Base-by-base conservation (phyloP, 2,329 filamentous ascomycete species). In the Byssothecium circinans region DNA sequence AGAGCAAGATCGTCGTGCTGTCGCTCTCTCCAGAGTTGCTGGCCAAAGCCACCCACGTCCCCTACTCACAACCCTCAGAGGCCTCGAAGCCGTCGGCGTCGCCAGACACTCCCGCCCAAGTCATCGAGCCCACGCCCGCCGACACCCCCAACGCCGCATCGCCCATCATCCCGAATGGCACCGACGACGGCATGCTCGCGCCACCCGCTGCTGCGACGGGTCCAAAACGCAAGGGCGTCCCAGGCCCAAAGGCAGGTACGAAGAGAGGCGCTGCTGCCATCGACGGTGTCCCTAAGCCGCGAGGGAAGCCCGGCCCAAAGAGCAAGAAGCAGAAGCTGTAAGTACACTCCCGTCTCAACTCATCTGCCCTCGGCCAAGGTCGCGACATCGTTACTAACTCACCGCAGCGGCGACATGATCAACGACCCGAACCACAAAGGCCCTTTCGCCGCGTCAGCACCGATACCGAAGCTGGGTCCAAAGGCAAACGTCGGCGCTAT, bases 401-500 rank as follows among this genome's bases (percentile, higher is more conserved):
- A 18, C 38, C 23, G 18, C 50, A 68, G 66, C 11, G 83, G 86
- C 59, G 79, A 82, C 58, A 63, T 66, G 49, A 76, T 76, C 64
- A 74, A 76, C 58, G 65, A 72, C 52, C 65, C 68, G 19, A 65
- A 67, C 56, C 60, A 52, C 45, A 72, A 72, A 46, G 61, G 58
- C 12, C 59, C 79, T 60, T 73, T 77, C 39, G 60, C 67, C 49
- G 65, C 69, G 52, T 61, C 65, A n/a, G 66, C 70, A 18, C 73
- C 77, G 36, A 77, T 79, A 41, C 89, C 92, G 74, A 95, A 95
- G 71, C 86, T 97, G 20, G 92, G 92, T 3, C 94, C 94, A 58
- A 97, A 96, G 73, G 92, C 92, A 42, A 97, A 96, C 70, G 89
- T 92, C 64, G 94, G 94, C 55, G 92, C 92, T 50, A 99, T 99